phyloP scores from a whole-genome alignment of 495 filamentous ascomycete genomes.

The Durotheca rogersii region DNA sequence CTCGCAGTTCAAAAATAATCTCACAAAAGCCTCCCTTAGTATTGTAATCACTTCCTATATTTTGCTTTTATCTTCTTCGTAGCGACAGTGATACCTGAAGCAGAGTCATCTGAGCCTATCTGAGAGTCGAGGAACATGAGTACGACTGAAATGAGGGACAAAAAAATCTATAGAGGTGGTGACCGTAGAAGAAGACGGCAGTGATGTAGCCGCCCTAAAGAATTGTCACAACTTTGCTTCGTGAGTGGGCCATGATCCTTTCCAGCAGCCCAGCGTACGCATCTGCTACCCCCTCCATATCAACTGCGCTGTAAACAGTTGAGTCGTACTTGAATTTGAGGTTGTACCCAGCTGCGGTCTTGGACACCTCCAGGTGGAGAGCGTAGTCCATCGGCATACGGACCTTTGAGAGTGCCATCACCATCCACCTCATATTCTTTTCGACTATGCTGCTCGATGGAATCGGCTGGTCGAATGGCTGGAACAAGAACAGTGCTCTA shows the following conservation, averaged over 20 bases:
- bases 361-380: not conserved
- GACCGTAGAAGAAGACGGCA: not conserved
- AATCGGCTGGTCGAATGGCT: not conserved
- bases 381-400: not conserved
- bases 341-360: not conserved
- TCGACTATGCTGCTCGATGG: not conserved
- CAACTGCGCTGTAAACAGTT: not conserved
- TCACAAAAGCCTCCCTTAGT: too few relatives aligned
- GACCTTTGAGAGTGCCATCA: not conserved
- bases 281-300: not conserved
- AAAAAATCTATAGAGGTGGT: not conserved
- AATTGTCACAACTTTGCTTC: not conserved
- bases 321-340: not conserved
- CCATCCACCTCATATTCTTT: conserved; percentile 1
- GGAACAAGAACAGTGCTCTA: not conserved
- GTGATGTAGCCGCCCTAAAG: not conserved
- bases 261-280: not conserved
- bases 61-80: too few relatives aligned
- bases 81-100: too few relatives aligned
- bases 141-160: not conserved
- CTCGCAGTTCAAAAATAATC: too few relatives aligned
- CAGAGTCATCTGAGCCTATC: too few relatives aligned
- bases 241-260: not conserved
- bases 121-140: not conserved
- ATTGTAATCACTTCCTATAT: too few relatives aligned